Conservation (phyloP, 169 alveolate species). For the Plasmodium knowlesi region DNA sequence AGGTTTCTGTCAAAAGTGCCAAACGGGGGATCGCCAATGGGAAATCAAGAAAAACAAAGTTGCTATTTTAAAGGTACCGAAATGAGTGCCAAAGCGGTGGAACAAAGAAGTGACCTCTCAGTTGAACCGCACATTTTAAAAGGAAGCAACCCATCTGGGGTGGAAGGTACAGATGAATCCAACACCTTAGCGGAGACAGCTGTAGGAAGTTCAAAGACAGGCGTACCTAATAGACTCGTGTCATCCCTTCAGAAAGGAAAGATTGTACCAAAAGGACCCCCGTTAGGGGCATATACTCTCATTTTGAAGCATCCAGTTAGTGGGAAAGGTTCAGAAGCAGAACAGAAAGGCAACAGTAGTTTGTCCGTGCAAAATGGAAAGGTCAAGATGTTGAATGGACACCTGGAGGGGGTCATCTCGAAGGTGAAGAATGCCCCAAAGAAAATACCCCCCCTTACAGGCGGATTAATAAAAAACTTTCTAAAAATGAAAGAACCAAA, state of each 20-base stretch:
- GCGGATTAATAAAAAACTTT: neutral
- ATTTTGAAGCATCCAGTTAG: neutral
- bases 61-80: neutral
- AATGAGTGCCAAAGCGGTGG: neutral
- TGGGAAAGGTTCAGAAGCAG: neutral
- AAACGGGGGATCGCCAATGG: neutral
- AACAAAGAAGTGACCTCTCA: neutral
- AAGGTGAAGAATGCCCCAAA: neutral
- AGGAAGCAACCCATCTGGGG: neutral
- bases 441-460: neutral
- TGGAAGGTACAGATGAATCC: neutral
- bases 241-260: neutral
- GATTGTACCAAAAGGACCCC: neutral
- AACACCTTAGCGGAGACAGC: neutral
- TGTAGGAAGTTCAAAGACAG: neutral
- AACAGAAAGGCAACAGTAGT: neutral
- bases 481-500: constrained; percentile 20
- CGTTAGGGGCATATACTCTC: neutral
- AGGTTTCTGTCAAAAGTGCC: neutral
- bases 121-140: neutral
- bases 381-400: neutral
- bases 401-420: neutral
- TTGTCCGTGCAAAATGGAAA: neutral
- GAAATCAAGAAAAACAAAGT: neutral
- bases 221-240: neutral